Percentiles rank a stretch among this genome's conserved stretches.
Conservation (phyloP, 2,329 filamentous ascomycete species). For the Neofusicoccum laricinum region DNA sequence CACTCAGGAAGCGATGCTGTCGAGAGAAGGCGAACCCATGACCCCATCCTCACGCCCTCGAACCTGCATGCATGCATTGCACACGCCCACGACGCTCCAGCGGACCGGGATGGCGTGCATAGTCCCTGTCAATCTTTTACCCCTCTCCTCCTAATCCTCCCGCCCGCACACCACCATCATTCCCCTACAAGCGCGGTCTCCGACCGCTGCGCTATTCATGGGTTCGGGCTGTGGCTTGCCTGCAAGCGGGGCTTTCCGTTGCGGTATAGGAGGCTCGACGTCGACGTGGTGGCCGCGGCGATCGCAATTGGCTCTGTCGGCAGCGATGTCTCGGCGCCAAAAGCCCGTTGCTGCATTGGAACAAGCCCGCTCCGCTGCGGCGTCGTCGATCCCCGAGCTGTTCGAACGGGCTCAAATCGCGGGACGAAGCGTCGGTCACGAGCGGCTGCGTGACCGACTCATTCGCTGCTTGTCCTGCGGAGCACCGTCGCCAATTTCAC, state of each 20-base stretch:
- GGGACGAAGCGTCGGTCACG: not conserved
- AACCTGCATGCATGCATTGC: not conserved
- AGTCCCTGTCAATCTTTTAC: slow-evolving; percentile 7
- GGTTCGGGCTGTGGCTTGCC: not conserved
- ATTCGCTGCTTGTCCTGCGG: too few relatives aligned
- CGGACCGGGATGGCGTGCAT: not conserved
- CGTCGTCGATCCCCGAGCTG: not conserved
- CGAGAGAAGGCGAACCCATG: too few relatives aligned
- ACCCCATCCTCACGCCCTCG: too few relatives aligned
- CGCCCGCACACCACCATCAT: not conserved
- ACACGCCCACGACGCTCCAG: too few relatives aligned
- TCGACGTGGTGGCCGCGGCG: not conserved
- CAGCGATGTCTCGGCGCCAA: not conserved
- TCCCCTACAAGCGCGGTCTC: not conserved
- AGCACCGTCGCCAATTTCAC: too few relatives aligned
- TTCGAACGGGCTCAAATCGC: not conserved
- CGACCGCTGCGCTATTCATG: not conserved
- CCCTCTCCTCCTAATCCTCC: not conserved
- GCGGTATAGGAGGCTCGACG: not conserved
- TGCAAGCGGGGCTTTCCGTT: not conserved
- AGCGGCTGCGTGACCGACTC: not conserved
- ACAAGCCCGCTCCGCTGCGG: too few relatives aligned
- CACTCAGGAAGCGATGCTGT: not conserved
- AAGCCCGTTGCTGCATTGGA: not conserved
- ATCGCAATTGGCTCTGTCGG: not conserved